Evolutionary conservation across 2,329 filamentous ascomycete species (phyloP), one percentile per base, ranked within the genome.

Genomic region (Neoarthrinium moseri): DNA sequence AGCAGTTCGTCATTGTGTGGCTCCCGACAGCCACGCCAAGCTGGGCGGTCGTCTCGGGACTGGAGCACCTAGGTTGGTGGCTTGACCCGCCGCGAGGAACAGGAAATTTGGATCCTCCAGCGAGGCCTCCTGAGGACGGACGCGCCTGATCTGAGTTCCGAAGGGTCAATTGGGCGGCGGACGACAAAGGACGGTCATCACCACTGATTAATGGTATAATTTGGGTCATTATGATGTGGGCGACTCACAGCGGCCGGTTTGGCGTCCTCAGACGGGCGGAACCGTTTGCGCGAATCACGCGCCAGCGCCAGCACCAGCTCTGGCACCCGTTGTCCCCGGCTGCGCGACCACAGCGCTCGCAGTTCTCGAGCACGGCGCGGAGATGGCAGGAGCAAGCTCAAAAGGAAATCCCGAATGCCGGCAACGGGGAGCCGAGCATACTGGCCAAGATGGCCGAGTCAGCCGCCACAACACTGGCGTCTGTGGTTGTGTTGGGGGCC

Each of bases 401-500:
- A 17, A 7, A 33, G 20, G 36, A 24, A 22, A 22, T 5, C 12
- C 37, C 20, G n/a, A 17, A 29, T 13, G 23, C 38, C 23, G 15
- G 26, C 23, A 55, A 60, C 45, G 52, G 23, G 33, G 50, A 53
- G 47, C 55, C 53, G 34, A 53, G 17, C 64, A 69, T 81, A 8
- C 54, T 69, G 3, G 67, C 71, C 30, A 89, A 86, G 60, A 88
- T 90, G 81, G 67, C 83, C 44, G 88, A 92, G 64, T 74, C 84
- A 5, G 87, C 87, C 3, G 83, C 83, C 7, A 91, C 88, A 0
- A 90, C 87, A 0, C 77, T 89, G 49, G 86, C 87, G 21, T 89
- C 86, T 18, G 86, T 92, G 46, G 56, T 84, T 10, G 81, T 92
- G 13, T 70, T 92, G 24, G 88, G 84, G 55, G 71, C 77, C 15